These are phyloP conservation scores for Termitomyces sp. DNA, from an alignment of 768 basidiomycete species.

Conservation along the genomic window DNA sequence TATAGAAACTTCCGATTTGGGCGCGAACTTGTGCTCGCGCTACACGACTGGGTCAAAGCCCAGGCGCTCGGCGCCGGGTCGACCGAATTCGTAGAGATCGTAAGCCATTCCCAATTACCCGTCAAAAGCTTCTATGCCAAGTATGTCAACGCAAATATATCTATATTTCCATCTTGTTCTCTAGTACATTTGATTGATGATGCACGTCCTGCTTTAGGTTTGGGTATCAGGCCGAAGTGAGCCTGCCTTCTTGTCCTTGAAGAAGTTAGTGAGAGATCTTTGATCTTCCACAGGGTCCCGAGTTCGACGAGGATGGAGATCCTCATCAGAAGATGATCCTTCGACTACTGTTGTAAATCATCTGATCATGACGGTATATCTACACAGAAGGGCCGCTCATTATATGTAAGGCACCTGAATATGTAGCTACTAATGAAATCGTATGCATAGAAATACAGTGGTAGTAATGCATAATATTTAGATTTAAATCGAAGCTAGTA, in stretches of 20 bases:
- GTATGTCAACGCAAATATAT: conserved; percentile 39
- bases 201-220: conserved; percentile 41
- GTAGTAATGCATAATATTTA: conserved; percentile 25
- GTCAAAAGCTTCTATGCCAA: conserved; percentile 74
- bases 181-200: neutral
- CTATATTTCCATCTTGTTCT: too few relatives aligned
- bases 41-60: conserved; percentile 56
- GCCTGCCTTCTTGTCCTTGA: conserved; percentile 14
- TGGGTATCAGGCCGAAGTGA: conserved; percentile 66
- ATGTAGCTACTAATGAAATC: neutral
- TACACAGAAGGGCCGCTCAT: neutral
- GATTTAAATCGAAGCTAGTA: conserved; percentile 7
- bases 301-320: conserved; percentile 80
- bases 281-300: conserved; percentile 47
- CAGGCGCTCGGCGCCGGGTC: conserved; percentile 31
- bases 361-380: conserved; percentile 1
- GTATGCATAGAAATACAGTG: conserved; percentile 29
- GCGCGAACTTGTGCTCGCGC: conserved; percentile 53
- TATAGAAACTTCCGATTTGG: conserved; percentile 67
- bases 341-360: conserved; percentile 36
- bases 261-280: conserved; percentile 18
- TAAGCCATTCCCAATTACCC: conserved; percentile 68
- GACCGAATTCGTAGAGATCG: conserved; percentile 35
- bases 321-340: conserved; percentile 84
- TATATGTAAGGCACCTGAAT: conserved; percentile 1